Evolutionary conservation across 2,329 filamentous ascomycete genomes (phyloP).

Genomic region (Atkinsonella hypoxylon): DNA sequence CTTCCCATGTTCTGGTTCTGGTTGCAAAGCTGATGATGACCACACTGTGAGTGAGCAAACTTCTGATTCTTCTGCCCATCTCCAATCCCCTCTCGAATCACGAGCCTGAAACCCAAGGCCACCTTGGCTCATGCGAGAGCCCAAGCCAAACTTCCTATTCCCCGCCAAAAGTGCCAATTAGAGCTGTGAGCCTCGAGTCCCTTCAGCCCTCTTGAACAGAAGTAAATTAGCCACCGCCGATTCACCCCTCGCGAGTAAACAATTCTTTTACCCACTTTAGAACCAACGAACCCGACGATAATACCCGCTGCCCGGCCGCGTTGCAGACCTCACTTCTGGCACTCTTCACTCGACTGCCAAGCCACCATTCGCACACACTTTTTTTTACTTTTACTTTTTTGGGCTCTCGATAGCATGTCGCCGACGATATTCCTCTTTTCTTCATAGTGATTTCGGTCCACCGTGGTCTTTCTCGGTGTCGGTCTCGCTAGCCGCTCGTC

Average conservation of each 20-base stretch:
- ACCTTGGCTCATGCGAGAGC: not conserved
- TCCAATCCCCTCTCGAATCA: not conserved
- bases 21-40: not conserved
- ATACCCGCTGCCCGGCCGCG: slow-evolving; percentile 1
- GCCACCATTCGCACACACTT: not conserved
- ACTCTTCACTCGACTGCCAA: slow-evolving; percentile 2
- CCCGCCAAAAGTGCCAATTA: not conserved
- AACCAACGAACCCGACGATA: slow-evolving; percentile 2
- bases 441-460: slow-evolving; percentile 1
- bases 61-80: not conserved
- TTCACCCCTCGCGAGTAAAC: not conserved
- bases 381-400: not conserved
- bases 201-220: not conserved
- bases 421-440: not conserved
- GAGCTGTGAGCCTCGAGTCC: not conserved
- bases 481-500: not conserved
- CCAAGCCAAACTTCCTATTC: not conserved
- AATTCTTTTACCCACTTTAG: not conserved
- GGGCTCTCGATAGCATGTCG: not conserved
- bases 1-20: not conserved
- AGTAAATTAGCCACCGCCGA: not conserved
- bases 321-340: slow-evolving; percentile 1
- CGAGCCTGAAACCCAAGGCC: not conserved
- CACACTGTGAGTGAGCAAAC: not conserved
- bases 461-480: not conserved